phyloP scores from a whole-genome alignment of 2,329 filamentous ascomycete genomes.

The Fusarium cicatricum region DNA sequence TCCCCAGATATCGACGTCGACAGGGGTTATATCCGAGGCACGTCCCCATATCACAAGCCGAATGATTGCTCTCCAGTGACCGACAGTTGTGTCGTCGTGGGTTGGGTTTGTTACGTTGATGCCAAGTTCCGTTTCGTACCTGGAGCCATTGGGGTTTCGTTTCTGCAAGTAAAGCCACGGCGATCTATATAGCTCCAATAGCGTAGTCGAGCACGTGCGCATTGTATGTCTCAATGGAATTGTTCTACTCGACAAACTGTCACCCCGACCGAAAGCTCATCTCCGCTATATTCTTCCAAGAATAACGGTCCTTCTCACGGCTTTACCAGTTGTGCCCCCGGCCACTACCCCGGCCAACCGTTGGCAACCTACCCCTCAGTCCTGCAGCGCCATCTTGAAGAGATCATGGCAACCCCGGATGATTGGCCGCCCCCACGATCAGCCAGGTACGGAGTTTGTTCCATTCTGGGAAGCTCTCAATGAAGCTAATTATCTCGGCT shows the following conservation, averaged over 20 bases:
- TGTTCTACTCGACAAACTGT: background rate
- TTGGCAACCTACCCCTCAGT: background rate
- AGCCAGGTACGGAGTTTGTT: slow-evolving; percentile 21
- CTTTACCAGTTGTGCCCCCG: background rate
- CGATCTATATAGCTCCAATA: background rate
- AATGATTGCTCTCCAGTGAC: slow-evolving; percentile 1
- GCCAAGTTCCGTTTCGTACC: no score
- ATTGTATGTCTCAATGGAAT: background rate
- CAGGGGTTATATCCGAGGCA: slow-evolving; percentile 33
- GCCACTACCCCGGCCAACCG: background rate
- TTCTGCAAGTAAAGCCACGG: slow-evolving; percentile 22
- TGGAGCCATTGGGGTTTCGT: background rate
- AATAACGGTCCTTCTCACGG: background rate
- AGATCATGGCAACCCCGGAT: slow-evolving; percentile 2
- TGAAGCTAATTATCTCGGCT: slow-evolving; percentile 23
- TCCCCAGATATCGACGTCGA: background rate
- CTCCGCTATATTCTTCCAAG: background rate
- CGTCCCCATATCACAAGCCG: slow-evolving; percentile 32
- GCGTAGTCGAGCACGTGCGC: no score
- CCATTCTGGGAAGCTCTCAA: slow-evolving; percentile 30
- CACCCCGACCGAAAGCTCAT: background rate
- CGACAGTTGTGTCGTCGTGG: background rate
- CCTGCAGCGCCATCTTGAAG: background rate
- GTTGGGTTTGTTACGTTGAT: background rate
- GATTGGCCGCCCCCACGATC: slow-evolving; percentile 25